Evolutionary conservation across 2,329 filamentous ascomycete genomes (phyloP).

Genomic region (Verticillium dahliae): DNA sequence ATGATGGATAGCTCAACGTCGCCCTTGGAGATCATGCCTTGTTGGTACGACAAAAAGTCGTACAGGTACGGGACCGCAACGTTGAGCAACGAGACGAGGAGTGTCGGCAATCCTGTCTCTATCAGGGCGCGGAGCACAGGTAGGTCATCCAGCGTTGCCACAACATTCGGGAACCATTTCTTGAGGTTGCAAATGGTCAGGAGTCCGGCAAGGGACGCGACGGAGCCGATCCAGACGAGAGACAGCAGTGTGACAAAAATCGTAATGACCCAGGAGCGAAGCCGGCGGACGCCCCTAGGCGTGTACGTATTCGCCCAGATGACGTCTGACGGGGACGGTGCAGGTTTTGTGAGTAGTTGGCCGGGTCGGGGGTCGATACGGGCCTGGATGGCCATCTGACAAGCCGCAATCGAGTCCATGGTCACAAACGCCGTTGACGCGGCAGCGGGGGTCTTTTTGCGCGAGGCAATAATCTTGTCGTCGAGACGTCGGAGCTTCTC

Average conservation of each 20-base stretch:
- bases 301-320: slow-evolving; percentile 93
- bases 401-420: slow-evolving; percentile 89
- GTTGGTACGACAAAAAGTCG: slow-evolving; percentile 81
- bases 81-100: slow-evolving; percentile 80
- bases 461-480: slow-evolving; percentile 61
- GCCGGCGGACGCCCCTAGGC: slow-evolving; percentile 63
- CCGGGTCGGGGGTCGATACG: slow-evolving; percentile 86
- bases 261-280: slow-evolving; percentile 79
- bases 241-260: slow-evolving; percentile 76
- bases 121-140: slow-evolving; percentile 68
- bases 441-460: slow-evolving; percentile 69
- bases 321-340: slow-evolving; percentile 86
- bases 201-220: slow-evolving; percentile 71
- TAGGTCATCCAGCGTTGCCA: slow-evolving; percentile 60
- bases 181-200: slow-evolving; percentile 76
- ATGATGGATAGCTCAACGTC: slow-evolving; percentile 93
- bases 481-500: slow-evolving; percentile 77
- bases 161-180: slow-evolving; percentile 65
- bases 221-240: slow-evolving; percentile 79
- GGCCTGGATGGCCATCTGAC: slow-evolving; percentile 94
- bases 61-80: slow-evolving; percentile 90
- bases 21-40: slow-evolving; percentile 91
- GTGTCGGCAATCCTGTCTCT: slow-evolving; percentile 79
- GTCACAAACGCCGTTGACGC: slow-evolving; percentile 91
- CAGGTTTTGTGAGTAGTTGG: slow-evolving; percentile 75